Evolutionary conservation across 352 stramenopile genomes (phyloP).

Genomic region (Pythium scleroteichum): DNA sequence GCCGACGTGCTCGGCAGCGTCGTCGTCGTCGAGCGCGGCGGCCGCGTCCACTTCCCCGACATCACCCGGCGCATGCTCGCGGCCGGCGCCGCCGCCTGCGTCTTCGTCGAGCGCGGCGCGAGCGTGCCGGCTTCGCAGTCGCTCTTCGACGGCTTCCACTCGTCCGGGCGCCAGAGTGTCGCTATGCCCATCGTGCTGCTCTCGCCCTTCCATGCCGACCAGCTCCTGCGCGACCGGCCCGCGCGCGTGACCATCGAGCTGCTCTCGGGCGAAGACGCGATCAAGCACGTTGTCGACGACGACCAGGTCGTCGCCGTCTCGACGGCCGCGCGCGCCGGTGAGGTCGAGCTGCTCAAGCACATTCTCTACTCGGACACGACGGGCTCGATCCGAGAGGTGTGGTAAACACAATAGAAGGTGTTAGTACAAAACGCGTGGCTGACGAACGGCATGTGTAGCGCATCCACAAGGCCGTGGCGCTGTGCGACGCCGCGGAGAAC

Average conservation of each 20-base stretch:
- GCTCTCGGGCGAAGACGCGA: conserved; percentile 67
- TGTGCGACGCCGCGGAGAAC: conserved; percentile 83
- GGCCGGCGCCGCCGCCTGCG: conserved; percentile 61
- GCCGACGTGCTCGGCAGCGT: conserved; percentile 60
- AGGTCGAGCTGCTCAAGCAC: conserved; percentile 74
- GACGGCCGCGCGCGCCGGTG: conserved; percentile 66
- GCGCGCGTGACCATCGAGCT: conserved; percentile 65
- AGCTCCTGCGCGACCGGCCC: conserved; percentile 58
- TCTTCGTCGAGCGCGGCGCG: conserved; percentile 73
- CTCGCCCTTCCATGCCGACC: conserved; percentile 76
- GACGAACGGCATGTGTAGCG: conserved; percentile 35
- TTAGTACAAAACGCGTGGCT: background rate
- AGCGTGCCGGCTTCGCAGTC: conserved; percentile 60
- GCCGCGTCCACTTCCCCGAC: conserved; percentile 81
- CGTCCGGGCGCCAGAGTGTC: conserved; percentile 71
- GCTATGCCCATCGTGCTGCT: conserved; percentile 79
- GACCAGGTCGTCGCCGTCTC: conserved; percentile 76
- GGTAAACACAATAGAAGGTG: conserved; percentile 14
- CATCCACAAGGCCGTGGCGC: conserved; percentile 70
- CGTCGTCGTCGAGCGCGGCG: conserved; percentile 75
- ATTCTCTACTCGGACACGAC: conserved; percentile 69
- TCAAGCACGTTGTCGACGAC: conserved; percentile 63
- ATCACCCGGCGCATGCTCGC: conserved; percentile 75
- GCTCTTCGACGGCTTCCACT: conserved; percentile 88
- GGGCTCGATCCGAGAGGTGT: conserved; percentile 59